phyloP scores from a whole-genome alignment of 345 rosid genomes.

The Rhodamnia rubescens region DNA sequence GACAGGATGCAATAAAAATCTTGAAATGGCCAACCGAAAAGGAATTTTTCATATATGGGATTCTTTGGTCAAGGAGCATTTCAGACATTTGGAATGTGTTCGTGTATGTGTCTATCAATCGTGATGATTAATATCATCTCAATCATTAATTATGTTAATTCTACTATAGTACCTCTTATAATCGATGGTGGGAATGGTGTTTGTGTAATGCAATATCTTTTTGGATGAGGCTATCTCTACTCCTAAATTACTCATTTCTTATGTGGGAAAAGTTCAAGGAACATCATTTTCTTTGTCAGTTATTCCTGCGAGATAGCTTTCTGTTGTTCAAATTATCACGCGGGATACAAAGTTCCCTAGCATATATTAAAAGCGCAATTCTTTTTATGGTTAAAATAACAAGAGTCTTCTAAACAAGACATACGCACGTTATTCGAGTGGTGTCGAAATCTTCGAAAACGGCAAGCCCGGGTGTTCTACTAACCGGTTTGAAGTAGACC shows the following conservation, averaged over 20 bases:
- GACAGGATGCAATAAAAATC: not conserved
- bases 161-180: not conserved
- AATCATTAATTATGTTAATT: not conserved
- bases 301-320: not conserved
- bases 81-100: not conserved
- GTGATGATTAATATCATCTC: not conserved
- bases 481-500: too few relatives aligned
- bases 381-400: not conserved
- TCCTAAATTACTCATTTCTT: constrained; percentile 39
- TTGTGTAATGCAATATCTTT: not conserved
- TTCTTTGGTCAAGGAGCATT: not conserved
- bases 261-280: constrained; percentile 92
- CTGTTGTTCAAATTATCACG: not conserved
- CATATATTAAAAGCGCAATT: not conserved
- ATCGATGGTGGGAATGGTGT: not conserved
- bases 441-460: too few relatives aligned
- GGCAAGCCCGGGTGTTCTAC: too few relatives aligned
- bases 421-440: too few relatives aligned
- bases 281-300: not conserved
- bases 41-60: not conserved
- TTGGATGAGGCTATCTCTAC: not conserved
- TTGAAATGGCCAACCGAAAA: not conserved
- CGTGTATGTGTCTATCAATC: not conserved
- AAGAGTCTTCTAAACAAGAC: not conserved
- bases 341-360: not conserved